A percentile compares a stretch with the other conserved stretches of the same genome.
Evolutionary conservation across 495 filamentous ascomycete species (phyloP).

Genomic region (Penicillium antarcticum): DNA sequence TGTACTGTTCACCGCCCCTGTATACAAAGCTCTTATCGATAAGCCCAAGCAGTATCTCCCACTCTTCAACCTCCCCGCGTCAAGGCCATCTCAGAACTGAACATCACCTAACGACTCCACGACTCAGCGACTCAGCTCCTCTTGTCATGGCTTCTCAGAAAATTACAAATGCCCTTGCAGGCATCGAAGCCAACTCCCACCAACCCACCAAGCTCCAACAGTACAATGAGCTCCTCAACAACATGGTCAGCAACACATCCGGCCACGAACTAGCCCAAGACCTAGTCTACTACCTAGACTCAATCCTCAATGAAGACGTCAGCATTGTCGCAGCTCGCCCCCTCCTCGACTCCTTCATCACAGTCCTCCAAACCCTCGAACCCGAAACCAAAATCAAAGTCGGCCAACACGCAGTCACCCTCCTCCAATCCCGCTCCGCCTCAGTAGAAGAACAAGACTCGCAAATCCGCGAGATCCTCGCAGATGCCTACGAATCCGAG

Average conservation of each 20-base stretch:
- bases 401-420: conserved; percentile 62
- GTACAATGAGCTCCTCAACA: conserved; percentile 65
- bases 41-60: no score
- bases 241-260: conserved; percentile 56
- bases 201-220: conserved; percentile 53
- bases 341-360: conserved; percentile 66
- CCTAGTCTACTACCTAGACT: conserved; percentile 65
- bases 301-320: conserved; percentile 62
- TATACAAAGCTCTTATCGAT: no score
- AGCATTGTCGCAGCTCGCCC: conserved; percentile 74
- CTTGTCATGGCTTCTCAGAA: conserved; percentile 56
- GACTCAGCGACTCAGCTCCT: not conserved
- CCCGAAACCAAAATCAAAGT: conserved; percentile 65
- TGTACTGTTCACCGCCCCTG: no score
- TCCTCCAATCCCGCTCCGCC: conserved; percentile 61
- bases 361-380: conserved; percentile 51
- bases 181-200: conserved; percentile 50
- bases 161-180: conserved; percentile 51
- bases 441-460: conserved; percentile 85
- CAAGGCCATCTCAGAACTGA: no score
- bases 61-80: no score
- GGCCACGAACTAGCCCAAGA: conserved; percentile 56
- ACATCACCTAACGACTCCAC: no score
- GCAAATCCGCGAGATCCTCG: conserved; percentile 73
- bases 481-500: conserved; percentile 74